A percentile compares a stretch with the other conserved stretches of the same genome.
phyloP scores from a whole-genome alignment of 108 stramenopile genomes.

The Cylindrotheca closterium region DNA sequence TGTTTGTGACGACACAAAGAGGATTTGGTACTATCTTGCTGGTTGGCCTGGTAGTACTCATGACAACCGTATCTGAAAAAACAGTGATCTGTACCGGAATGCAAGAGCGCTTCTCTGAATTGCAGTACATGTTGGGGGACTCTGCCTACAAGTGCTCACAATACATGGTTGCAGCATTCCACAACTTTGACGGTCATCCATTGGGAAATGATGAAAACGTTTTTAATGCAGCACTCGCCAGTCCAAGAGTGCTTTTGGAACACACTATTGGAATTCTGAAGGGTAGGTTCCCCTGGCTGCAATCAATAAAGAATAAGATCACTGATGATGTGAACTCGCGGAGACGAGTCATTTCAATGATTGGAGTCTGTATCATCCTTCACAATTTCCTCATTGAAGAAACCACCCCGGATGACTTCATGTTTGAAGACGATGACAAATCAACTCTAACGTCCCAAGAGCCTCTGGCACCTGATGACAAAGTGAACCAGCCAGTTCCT shows the following conservation, averaged over 20 bases:
- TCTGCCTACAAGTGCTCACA: conserved; percentile 2
- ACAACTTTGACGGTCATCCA: too few species aligned
- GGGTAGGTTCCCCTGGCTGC: conserved; percentile 22
- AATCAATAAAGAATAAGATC: conserved; percentile 9
- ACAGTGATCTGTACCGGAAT: background rate
- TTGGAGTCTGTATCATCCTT: background rate
- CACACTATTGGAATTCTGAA: conserved; percentile 23
- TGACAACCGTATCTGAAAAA: conserved; percentile 13
- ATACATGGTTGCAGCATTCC: conserved; percentile 6
- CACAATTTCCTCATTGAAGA: conserved; percentile 13
- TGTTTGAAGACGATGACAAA: too few species aligned
- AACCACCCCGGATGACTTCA: too few species aligned
- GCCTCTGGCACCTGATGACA: too few species aligned
- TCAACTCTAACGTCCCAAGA: too few species aligned
- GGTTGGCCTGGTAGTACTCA: conserved; percentile 10
- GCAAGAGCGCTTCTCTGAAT: background rate
- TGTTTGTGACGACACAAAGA: conserved; percentile 24
- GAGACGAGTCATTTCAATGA: background rate
- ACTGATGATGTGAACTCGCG: background rate
- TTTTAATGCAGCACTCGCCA: conserved; percentile 12
- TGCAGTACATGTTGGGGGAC: conserved; percentile 11
- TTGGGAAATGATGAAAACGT: background rate
- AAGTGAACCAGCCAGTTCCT: too few species aligned
- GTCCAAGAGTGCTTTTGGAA: conserved; percentile 10
- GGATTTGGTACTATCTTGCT: conserved; percentile 8